A percentile compares a stretch with the other conserved stretches of the same genome.
These are phyloP conservation scores for Citrus maxima DNA, from an alignment of 345 rosid genomes.

Conservation along the genomic window DNA sequence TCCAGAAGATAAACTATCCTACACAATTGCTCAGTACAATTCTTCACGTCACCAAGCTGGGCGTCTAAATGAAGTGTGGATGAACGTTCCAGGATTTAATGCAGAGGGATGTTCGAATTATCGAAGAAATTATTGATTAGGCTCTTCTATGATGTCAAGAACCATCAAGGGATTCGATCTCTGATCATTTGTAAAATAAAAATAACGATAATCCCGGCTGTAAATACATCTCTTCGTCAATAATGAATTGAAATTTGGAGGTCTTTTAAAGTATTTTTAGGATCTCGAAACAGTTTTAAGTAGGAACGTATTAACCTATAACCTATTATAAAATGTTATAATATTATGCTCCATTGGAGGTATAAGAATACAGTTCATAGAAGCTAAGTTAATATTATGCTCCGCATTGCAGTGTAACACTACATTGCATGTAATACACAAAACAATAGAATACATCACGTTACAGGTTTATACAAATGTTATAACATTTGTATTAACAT, in stretches of 20 bases:
- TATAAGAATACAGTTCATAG: too few species aligned
- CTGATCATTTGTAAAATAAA: not conserved
- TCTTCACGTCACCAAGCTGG: slow-evolving; percentile 26
- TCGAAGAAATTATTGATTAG: not conserved
- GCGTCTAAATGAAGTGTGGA: slow-evolving; percentile 49
- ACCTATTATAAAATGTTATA: too few species aligned
- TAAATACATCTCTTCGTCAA: not conserved
- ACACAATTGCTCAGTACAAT: slow-evolving; percentile 43
- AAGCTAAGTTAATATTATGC: too few species aligned
- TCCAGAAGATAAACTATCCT: slow-evolving; percentile 8
- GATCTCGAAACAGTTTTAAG: not conserved
- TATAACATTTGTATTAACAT: too few species aligned
- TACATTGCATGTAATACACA: too few species aligned
- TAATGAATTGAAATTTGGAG: too few species aligned
- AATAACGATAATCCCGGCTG: not conserved
- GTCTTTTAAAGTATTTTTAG: not conserved
- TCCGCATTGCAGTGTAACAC: too few species aligned
- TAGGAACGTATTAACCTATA: too few species aligned
- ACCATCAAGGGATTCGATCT: not conserved
- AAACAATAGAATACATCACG: too few species aligned
- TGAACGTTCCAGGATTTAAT: slow-evolving; percentile 26
- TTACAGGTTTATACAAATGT: too few species aligned
- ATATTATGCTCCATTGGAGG: too few species aligned
- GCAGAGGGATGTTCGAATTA: slow-evolving; percentile 20
- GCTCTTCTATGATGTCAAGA: not conserved